These are phyloP conservation scores for Bryum argenteum DNA, from an alignment of 225 moss, liverwort and hornwort species.

Conservation along the genomic window DNA sequence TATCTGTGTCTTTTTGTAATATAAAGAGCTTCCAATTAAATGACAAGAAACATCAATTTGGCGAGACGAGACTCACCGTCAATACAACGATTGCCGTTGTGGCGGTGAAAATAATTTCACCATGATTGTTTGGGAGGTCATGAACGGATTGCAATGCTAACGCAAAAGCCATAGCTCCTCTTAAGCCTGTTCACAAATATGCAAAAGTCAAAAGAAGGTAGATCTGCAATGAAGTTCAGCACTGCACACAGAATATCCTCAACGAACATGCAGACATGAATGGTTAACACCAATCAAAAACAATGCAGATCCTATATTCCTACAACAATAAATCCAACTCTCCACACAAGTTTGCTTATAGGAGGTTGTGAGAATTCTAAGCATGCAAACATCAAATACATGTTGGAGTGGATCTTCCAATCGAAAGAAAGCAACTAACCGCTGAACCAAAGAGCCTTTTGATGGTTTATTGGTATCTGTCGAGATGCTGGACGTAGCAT, in stretches of 20 bases:
- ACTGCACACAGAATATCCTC: slow-evolving; percentile 10
- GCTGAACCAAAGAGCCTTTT: slow-evolving; percentile 95
- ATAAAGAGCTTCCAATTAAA: neutral
- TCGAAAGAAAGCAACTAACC: slow-evolving; percentile 45
- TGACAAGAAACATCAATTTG: neutral
- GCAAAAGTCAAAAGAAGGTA: slow-evolving; percentile 16
- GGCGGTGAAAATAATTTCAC: slow-evolving; percentile 91
- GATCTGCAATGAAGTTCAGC: slow-evolving; percentile 11
- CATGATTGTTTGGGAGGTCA: slow-evolving; percentile 81
- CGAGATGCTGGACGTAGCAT: slow-evolving; percentile 73
- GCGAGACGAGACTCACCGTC: slow-evolving; percentile 61
- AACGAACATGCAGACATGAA: slow-evolving; percentile 14
- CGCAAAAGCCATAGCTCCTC: slow-evolving; percentile 99
- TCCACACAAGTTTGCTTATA: slow-evolving; percentile 19
- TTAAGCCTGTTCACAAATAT: slow-evolving; percentile 58
- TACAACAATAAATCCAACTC: slow-evolving; percentile 6
- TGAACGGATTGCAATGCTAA: slow-evolving; percentile 94
- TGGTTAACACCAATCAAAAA: slow-evolving; percentile 12
- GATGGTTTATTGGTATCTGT: slow-evolving; percentile 87
- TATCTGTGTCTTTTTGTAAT: neutral
- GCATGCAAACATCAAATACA: neutral
- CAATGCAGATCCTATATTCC: slow-evolving; percentile 7
- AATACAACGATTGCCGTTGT: slow-evolving; percentile 92
- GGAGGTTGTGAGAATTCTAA: slow-evolving; percentile 8
- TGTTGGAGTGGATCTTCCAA: slow-evolving; percentile 5